Conservation (phyloP, 139 green algal genomes). For the Mesotaenium endlicherianum region DNA sequence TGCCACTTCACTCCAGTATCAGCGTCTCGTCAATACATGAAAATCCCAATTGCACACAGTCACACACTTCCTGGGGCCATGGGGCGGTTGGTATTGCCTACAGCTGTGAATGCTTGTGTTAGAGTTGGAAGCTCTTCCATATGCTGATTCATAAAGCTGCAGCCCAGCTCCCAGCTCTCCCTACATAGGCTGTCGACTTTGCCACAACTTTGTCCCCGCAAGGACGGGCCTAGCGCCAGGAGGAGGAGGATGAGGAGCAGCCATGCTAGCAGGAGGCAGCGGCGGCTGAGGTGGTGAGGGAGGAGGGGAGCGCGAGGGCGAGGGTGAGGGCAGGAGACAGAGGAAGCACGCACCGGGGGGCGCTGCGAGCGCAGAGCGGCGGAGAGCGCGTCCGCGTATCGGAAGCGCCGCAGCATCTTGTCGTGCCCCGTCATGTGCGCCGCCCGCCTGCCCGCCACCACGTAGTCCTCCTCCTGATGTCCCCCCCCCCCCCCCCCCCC, state of each 20-base stretch:
- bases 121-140: too few species aligned
- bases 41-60: too few species aligned
- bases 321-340: neutral
- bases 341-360: neutral
- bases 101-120: too few species aligned
- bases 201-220: neutral
- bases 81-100: too few species aligned
- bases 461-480: conserved; percentile 58
- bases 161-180: neutral
- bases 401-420: conserved; percentile 53
- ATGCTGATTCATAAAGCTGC: too few species aligned
- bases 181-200: neutral
- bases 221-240: neutral
- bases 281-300: neutral
- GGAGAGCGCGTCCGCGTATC: conserved; percentile 75
- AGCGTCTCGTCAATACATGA: too few species aligned
- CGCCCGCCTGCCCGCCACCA: conserved; percentile 58
- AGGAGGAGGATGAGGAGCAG: neutral
- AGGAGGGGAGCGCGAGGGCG: neutral
- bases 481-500: neutral
- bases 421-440: conserved; percentile 72
- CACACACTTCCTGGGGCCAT: too few species aligned
- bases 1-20: too few species aligned
- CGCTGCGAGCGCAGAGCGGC: conserved; percentile 61
- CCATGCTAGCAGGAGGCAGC: neutral